phyloP scores from a whole-genome alignment of 495 filamentous ascomycete species.

The Jackrogersella multiformis region DNA sequence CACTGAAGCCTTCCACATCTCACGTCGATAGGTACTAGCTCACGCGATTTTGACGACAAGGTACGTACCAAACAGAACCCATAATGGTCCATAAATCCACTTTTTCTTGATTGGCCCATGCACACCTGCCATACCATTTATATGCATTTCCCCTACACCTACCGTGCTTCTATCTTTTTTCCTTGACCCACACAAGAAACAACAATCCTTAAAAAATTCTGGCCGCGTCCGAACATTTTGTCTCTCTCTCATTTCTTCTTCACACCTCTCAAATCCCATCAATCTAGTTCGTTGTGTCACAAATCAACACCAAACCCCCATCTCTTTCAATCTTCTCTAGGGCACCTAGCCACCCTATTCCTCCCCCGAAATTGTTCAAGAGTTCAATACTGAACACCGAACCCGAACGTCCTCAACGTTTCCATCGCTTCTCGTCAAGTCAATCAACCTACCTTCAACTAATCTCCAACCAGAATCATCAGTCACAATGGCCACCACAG shows the following conservation, averaged over 20 bases:
- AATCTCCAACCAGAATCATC: slow-evolving; percentile 50
- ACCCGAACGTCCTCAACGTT: slow-evolving; percentile 57
- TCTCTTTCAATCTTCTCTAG: slow-evolving; percentile 69
- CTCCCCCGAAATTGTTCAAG: slow-evolving; percentile 65
- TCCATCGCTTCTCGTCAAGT: slow-evolving; percentile 46
- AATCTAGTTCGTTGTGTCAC: slow-evolving; percentile 53
- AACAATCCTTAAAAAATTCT: slow-evolving; percentile 62
- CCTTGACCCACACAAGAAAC: slow-evolving; percentile 54
- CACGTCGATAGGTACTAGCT: slow-evolving; percentile 9
- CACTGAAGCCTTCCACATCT: slow-evolving; percentile 6
- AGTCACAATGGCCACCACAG: slow-evolving; percentile 68
- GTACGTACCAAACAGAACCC: slow-evolving; percentile 13
- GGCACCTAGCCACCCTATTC: slow-evolving; percentile 90
- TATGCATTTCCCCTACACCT: slow-evolving; percentile 40
- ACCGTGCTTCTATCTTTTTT: slow-evolving; percentile 35
- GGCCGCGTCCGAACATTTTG: slow-evolving; percentile 50
- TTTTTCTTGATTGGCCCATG: slow-evolving; percentile 20
- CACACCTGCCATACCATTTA: slow-evolving; percentile 32
- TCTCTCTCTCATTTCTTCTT: slow-evolving; percentile 56
- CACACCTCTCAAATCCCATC: slow-evolving; percentile 58
- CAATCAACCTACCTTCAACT: slow-evolving; percentile 49
- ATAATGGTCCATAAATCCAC: background rate
- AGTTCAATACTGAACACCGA: slow-evolving; percentile 58
- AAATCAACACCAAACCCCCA: slow-evolving; percentile 49
- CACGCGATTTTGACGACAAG: slow-evolving; percentile 22